Evolutionary conservation across 2,329 filamentous ascomycete species (phyloP).

Genomic region (Chrysoporthe puriensis): DNA sequence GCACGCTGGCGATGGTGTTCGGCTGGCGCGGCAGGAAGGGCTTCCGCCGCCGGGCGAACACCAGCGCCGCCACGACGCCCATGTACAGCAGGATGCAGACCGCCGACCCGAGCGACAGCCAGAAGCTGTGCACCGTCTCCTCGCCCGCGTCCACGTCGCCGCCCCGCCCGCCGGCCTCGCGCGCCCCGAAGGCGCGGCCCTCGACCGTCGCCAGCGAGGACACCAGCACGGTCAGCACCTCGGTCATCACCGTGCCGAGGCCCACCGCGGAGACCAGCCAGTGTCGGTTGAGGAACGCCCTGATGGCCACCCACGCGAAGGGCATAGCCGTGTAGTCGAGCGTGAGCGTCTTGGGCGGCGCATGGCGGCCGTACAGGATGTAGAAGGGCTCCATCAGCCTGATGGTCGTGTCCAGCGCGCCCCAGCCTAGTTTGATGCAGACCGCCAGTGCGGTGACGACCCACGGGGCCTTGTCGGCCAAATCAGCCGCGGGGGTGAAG

Average conservation of each 20-base stretch:
- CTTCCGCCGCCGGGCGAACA: conserved; percentile 65
- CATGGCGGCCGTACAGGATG: conserved; percentile 67
- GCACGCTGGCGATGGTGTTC: conserved; percentile 74
- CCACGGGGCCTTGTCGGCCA: conserved; percentile 68
- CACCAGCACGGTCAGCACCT: conserved; percentile 72
- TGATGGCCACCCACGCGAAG: conserved; percentile 66
- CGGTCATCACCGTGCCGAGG: conserved; percentile 71
- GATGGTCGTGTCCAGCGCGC: conserved; percentile 68
- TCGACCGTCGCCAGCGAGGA: conserved; percentile 68
- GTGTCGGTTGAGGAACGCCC: conserved; percentile 66
- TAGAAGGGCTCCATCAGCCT: conserved; percentile 78
- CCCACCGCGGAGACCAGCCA: conserved; percentile 70
- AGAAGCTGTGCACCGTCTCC: conserved; percentile 68
- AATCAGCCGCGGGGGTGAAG: conserved; percentile 57
- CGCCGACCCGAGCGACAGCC: conserved; percentile 64
- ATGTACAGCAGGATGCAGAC: conserved; percentile 70
- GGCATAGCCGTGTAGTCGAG: conserved; percentile 76
- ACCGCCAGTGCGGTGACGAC: conserved; percentile 68
- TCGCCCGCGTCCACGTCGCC: conserved; percentile 53
- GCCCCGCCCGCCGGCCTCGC: conserved; percentile 30
- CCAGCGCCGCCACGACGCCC: conserved; percentile 58
- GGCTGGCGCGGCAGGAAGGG: conserved; percentile 79
- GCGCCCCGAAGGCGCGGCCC: conserved; percentile 60
- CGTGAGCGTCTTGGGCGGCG: conserved; percentile 66
- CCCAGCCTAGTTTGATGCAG: conserved; percentile 69